phyloP scores from a whole-genome alignment of 2,329 filamentous ascomycete genomes.

The Akanthomyces dipterigenus region DNA sequence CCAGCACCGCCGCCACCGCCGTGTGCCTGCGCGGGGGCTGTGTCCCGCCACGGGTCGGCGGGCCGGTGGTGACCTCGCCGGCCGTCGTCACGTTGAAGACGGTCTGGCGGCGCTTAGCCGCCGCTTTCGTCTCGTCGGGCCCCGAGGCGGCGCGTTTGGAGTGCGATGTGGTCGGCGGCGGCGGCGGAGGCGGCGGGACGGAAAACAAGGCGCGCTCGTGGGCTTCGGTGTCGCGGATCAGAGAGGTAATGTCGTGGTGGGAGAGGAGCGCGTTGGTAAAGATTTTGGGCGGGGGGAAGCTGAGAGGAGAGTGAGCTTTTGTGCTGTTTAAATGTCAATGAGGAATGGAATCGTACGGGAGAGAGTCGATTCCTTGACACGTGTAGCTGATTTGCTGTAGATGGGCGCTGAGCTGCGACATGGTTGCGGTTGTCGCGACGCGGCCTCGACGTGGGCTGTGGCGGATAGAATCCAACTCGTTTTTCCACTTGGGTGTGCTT shows the following conservation, averaged over 20 bases:
- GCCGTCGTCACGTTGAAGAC: constrained; percentile 56
- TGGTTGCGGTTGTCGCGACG: constrained; percentile 27
- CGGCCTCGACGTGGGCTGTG: background rate
- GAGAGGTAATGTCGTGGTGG: constrained; percentile 82
- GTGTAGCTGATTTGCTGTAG: constrained; percentile 71
- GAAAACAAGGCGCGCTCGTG: constrained; percentile 96
- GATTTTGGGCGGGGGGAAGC: constrained; percentile 84
- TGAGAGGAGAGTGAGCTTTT: constrained; percentile 28
- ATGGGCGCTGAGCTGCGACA: constrained; percentile 64
- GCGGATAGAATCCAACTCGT: background rate
- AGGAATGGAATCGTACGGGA: constrained; percentile 52
- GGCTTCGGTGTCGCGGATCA: constrained; percentile 91
- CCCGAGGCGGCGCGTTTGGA: constrained; percentile 29
- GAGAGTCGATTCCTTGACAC: constrained; percentile 67
- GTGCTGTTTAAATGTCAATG: background rate
- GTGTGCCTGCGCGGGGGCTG: constrained; percentile 59
- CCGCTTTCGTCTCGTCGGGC: background rate
- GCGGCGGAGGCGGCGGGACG: constrained; percentile 59
- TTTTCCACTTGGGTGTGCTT: background rate
- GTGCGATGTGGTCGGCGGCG: constrained; percentile 24
- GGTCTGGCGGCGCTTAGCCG: constrained; percentile 48
- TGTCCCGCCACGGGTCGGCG: constrained; percentile 29
- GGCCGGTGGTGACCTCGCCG: constrained; percentile 54
- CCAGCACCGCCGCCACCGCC: constrained; percentile 83
- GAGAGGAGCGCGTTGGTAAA: constrained; percentile 91